Evolutionary conservation across 179 eudicot genomes (phyloP), one percentile per base, ranked within the genome.

Genomic region (Gypsophila paniculata): DNA sequence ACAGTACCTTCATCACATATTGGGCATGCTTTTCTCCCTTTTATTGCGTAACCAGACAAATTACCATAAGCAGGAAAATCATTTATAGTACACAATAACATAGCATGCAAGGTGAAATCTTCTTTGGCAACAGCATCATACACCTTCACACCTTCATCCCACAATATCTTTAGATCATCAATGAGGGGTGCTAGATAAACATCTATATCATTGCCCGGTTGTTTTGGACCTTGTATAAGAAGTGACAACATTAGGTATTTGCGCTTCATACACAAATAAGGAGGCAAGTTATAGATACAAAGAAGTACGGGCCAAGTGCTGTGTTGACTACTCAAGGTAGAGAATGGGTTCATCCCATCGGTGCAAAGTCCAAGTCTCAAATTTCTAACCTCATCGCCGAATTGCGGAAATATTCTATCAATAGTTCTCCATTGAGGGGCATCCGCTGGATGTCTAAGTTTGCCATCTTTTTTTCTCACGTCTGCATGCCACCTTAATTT

Each of bases 31-130:
- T 57, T 57, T n/a, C 4, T 18, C 6, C 61, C 26, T 21, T 57
- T 8, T 7, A 57, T 10, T 1, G 25, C 0, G 12, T 18, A 9
- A 2, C 61, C 61, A 21, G 61, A 57, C 26, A 57, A 57, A 57
- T 57, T 57, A 3, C 6, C 75, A 29, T 72, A 72, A 15, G 69
- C 62, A 6, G 69, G 75, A 21, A 62, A 72, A 42, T 72, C 75
- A 52, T 63, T 72, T 42, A 42, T 42, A 6, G 46, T 42, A 42
- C 5, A 42, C 46, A 42, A 42, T 42, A 42, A 42, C 46, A 63
- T 63, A 17, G 32, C 75, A 23, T 46, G 60, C 75, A 63, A 44
- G 18, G 8, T 42, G n/a, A 72, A 72, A 0, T 25, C 29, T 62
- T n/a, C 6, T 61, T 29, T 3, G 19, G n/a, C 3, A 51, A 22